A percentile compares a stretch with the other conserved stretches of the same genome.
Conservation (phyloP, 768 basidiomycete genomes). For the Psilocybe cubensis region DNA sequence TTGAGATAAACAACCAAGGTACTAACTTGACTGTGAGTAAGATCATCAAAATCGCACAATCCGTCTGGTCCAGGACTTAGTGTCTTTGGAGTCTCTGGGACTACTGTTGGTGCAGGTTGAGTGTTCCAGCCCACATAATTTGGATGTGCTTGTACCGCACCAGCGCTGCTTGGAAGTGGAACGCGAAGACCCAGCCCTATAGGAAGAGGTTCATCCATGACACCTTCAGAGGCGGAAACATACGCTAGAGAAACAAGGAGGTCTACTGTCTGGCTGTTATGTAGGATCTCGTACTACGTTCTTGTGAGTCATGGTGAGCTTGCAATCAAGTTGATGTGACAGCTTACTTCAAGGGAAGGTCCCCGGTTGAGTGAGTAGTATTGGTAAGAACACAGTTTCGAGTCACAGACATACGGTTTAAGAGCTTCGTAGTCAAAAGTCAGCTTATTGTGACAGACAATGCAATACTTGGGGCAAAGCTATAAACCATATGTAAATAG, state of each 20-base stretch:
- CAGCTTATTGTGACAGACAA: slow-evolving; percentile 73
- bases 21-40: slow-evolving; percentile 40
- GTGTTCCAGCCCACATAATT: not conserved
- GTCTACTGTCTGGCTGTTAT: slow-evolving; percentile 67
- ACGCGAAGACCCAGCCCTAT: slow-evolving; percentile 65
- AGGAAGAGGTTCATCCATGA: slow-evolving; percentile 60
- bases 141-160: not conserved
- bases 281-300: slow-evolving; percentile 67
- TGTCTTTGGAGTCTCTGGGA: not conserved
- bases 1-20: not conserved
- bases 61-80: slow-evolving; percentile 33
- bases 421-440: slow-evolving; percentile 57
- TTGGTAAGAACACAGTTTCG: slow-evolving; percentile 69
- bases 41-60: slow-evolving; percentile 55
- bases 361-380: slow-evolving; percentile 69
- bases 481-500: slow-evolving; percentile 23
- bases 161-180: slow-evolving; percentile 30
- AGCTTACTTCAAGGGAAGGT: slow-evolving; percentile 65
- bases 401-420: slow-evolving; percentile 75
- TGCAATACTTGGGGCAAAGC: slow-evolving; percentile 71
- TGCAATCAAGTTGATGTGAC: not conserved
- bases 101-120: not conserved
- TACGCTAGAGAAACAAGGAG: slow-evolving; percentile 69
- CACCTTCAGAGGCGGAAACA: slow-evolving; percentile 53
- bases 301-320: slow-evolving; percentile 1